Conservation (phyloP, 2,329 filamentous ascomycete genomes). For the Pyrenochaeta sp. region DNA sequence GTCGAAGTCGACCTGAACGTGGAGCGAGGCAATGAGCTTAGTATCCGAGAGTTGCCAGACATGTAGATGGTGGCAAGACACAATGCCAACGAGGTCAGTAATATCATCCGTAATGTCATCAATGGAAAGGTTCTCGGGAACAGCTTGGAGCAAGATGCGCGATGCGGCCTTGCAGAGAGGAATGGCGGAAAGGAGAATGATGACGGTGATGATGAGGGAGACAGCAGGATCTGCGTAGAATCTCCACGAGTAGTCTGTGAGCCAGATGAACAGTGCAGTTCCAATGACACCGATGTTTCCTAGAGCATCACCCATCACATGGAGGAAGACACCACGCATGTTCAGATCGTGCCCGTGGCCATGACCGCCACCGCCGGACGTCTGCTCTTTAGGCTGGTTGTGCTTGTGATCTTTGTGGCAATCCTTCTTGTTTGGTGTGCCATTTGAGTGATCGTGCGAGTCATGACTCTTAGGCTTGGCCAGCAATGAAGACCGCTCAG, state of each 20-base stretch:
- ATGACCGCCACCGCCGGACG: conserved; percentile 67
- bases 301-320: conserved; percentile 81
- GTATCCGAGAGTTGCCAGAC: conserved; percentile 98
- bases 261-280: conserved; percentile 89
- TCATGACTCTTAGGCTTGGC: conserved; percentile 41
- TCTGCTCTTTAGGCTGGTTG: conserved; percentile 72
- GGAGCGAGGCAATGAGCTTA: conserved; percentile 90
- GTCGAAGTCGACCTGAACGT: conserved; percentile 90
- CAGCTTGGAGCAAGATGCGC: conserved; percentile 92
- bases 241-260: conserved; percentile 80
- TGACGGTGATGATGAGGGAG: conserved; percentile 89
- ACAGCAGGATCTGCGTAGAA: conserved; percentile 92
- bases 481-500: conserved; percentile 48
- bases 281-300: conserved; percentile 87
- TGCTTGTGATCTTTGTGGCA: conserved; percentile 80
- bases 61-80: conserved; percentile 94
- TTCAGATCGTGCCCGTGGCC: conserved; percentile 92
- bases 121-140: conserved; percentile 85
- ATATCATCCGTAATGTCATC: conserved; percentile 95
- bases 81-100: conserved; percentile 80
- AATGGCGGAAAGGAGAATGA: conserved; percentile 75
- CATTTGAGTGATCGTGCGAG: conserved; percentile 21
- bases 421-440: conserved; percentile 38
- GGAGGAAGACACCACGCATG: conserved; percentile 80
- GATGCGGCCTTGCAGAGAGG: conserved; percentile 81